Base-by-base conservation (phyloP, 108 stramenopile species). In the Nitzschia sp. region DNA sequence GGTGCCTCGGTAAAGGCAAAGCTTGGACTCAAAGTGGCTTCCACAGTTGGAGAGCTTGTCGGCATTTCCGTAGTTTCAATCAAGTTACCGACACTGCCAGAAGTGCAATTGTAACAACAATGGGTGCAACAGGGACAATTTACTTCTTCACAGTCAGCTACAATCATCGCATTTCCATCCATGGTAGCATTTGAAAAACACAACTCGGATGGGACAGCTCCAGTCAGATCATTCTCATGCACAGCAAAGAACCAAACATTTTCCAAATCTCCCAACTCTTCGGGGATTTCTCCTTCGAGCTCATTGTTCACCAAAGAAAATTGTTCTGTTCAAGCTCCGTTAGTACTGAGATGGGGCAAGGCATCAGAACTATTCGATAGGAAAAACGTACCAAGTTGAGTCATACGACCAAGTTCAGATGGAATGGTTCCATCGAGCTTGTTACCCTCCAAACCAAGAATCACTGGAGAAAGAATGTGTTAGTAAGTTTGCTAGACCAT, bases 141-240 rank as follows among this genome's bases (percentile, higher is more conserved):
- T 5, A 79, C 67, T 34, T 59, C 51, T 3, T 60, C 54, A 43
- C 78, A 79, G 38, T 79, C 78, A 37, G 63, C 72, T 7, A 6
- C 17, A 41, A 78, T 72, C 8, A 58, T 15, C 26, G 41, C 10
- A 21, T 14, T n/a, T 53, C 11, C 64, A 50, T 53, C 64, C 25
- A 69, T 15, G 17, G 57, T 69, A 19, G 17, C 63, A 21, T 26
- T 19, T 25, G 14, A 12, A 9, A 44, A 6, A 44, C 78, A 74
- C 2, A 70, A n/a, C 53, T 73, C 73, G 9, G 44, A 7, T 2
- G 78, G 78, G 40, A 79, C 62, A 10, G 17, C 38, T 50, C 78
- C 78, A 38, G 15, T 34, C 17, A 79, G 39, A 21, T 67, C 10
- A 25, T 73, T 79, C 6, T 65, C 34, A 21, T 62, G 11, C 6